Conservation (phyloP, 2,329 filamentous ascomycete species). For the Aspergillus awamori region DNA sequence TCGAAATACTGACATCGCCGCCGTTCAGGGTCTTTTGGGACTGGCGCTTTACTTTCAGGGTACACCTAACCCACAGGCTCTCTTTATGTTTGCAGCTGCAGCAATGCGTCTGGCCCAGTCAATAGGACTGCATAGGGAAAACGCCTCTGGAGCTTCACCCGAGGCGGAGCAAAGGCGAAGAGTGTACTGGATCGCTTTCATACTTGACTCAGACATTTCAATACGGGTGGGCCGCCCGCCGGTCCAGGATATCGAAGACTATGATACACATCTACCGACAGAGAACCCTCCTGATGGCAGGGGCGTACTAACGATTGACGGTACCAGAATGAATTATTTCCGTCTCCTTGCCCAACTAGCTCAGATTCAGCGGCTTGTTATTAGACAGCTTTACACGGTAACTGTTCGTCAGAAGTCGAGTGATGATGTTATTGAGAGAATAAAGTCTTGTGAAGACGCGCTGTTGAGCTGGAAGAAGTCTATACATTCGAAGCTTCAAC, state of each 20-base stretch:
- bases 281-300: constrained; percentile 14
- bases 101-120: constrained; percentile 28
- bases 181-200: constrained; percentile 27
- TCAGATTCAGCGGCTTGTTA: constrained; percentile 18
- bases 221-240: constrained; percentile 24
- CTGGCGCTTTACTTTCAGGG: constrained; percentile 27
- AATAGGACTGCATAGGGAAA: constrained; percentile 25
- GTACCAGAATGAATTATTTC: constrained; percentile 19
- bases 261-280: constrained; percentile 18
- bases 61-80: constrained; percentile 26
- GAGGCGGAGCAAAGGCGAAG: constrained; percentile 23
- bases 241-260: constrained; percentile 22
- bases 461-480: constrained; percentile 18
- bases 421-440: constrained; percentile 4
- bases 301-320: constrained; percentile 15
- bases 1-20: constrained; percentile 19
- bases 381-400: constrained; percentile 16
- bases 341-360: constrained; percentile 19
- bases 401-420: constrained; percentile 2
- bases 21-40: constrained; percentile 25
- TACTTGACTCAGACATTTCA: constrained; percentile 29
- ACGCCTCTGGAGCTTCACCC: constrained; percentile 9
- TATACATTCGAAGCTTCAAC: constrained; percentile 9
- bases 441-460: constrained; percentile 16
- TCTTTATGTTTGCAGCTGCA: constrained; percentile 26